phyloP scores from a whole-genome alignment of 2,329 filamentous ascomycete species.

The Sphaerulina vaccinii region DNA sequence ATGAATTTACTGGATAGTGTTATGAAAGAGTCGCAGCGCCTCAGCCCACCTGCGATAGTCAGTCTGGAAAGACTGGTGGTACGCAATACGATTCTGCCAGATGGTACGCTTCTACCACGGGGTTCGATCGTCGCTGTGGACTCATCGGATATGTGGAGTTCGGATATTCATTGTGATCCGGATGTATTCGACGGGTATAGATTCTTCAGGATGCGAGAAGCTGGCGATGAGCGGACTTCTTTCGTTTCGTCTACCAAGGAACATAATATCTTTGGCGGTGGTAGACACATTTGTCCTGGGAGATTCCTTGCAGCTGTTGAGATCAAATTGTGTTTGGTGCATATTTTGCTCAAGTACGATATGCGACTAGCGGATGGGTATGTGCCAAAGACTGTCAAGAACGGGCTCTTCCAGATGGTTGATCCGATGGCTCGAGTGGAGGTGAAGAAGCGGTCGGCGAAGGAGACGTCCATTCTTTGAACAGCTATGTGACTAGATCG shows the following conservation, averaged over 20 bases:
- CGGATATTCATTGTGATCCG: conserved; percentile 21
- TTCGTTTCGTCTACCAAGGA: conserved; percentile 22
- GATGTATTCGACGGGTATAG: conserved; percentile 25
- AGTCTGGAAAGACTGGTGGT: conserved; percentile 28
- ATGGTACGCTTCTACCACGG: conserved; percentile 28
- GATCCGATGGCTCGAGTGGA: conserved; percentile 1
- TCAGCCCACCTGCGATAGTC: conserved; percentile 19
- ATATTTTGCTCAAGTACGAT: conserved; percentile 38
- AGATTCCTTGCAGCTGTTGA: conserved; percentile 38
- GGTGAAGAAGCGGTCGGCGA: not conserved
- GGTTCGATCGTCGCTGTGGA: conserved; percentile 20
- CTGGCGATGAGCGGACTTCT: conserved; percentile 16
- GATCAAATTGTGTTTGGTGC: conserved; percentile 37
- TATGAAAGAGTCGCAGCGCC: conserved; percentile 26
- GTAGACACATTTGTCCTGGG: conserved; percentile 38
- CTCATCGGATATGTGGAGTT: conserved; percentile 11
- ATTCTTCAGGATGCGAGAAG: conserved; percentile 22
- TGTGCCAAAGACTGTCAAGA: not conserved
- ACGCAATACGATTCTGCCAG: conserved; percentile 27
- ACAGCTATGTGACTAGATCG: too few relatives aligned
- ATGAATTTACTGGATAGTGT: conserved; percentile 35
- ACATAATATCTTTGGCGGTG: conserved; percentile 34
- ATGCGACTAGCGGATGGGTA: conserved; percentile 1
- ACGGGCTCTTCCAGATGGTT: conserved; percentile 2
- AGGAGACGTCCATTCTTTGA: too few relatives aligned